Evolutionary conservation across 371 early-diverging fungal genomes (phyloP).

Genomic region (Mortierella sp.): DNA sequence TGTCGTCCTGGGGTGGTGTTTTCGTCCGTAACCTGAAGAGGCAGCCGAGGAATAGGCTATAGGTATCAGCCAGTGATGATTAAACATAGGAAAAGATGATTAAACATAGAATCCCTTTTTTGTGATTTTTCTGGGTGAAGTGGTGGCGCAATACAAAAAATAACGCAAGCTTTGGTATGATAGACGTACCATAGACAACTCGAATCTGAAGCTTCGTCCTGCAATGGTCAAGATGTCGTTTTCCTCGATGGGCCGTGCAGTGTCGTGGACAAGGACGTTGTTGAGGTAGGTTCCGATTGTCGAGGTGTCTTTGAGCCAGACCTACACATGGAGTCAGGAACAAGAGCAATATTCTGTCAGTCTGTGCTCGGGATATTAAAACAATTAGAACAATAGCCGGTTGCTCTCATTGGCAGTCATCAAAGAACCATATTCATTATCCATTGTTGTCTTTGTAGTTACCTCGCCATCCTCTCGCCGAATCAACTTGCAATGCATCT

Average conservation of each 20-base stretch:
- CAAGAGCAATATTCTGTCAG: neutral
- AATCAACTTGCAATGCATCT: constrained; percentile 45
- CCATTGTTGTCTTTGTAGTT: neutral
- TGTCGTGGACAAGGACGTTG: constrained; percentile 42
- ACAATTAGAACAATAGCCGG: neutral
- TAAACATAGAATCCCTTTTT: neutral
- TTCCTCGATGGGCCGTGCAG: constrained; percentile 39
- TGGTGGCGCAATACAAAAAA: neutral
- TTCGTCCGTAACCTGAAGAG: constrained; percentile 6
- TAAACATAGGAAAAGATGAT: neutral
- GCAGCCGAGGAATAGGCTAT: constrained; percentile 19
- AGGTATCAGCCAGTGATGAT: neutral
- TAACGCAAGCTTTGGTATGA: neutral
- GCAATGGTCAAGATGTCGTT: constrained; percentile 43
- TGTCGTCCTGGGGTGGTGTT: constrained; percentile 19
- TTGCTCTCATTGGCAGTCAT: neutral
- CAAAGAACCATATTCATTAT: neutral
- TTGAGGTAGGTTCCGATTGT: constrained; percentile 43
- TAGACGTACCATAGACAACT: constrained; percentile 18
- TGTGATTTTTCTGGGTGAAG: neutral
- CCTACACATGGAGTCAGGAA: no score
- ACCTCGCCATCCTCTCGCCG: constrained; percentile 49
- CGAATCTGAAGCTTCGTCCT: constrained; percentile 47
- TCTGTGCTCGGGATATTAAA: neutral
- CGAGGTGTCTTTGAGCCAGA: constrained; percentile 50